Conservation (phyloP, 306 rosid species). For the Rosa persica region DNA sequence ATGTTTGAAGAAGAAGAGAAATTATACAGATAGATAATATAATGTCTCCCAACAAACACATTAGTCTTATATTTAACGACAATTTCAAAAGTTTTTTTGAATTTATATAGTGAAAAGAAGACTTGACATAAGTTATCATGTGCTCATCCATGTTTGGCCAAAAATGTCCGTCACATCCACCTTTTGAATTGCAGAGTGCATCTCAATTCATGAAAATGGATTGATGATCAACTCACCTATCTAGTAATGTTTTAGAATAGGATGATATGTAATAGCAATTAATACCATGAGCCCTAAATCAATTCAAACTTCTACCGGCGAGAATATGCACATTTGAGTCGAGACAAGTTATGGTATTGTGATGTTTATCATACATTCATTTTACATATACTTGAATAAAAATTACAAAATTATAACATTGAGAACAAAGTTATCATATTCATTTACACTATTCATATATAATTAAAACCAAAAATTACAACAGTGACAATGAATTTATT, state of each 20-base stretch:
- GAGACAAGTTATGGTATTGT: no score
- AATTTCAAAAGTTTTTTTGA: neutral
- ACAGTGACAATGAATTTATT: no score
- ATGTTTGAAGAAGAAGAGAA: neutral
- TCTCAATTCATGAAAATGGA: neutral
- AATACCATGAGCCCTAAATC: no score
- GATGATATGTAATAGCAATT: neutral
- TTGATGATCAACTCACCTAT: neutral
- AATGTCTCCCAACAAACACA: constrained; percentile 4
- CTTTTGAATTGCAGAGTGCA: neutral
- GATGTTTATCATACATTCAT: no score
- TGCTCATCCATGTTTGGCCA: constrained; percentile 12
- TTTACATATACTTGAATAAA: no score
- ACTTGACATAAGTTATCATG: neutral
- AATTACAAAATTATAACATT: no score
- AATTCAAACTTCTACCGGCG: no score
- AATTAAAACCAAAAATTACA: no score
- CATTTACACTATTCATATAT: no score
- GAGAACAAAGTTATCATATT: no score
- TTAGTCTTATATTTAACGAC: neutral
- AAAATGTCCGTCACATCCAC: constrained; percentile 8
- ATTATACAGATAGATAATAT: neutral
- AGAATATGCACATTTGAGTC: no score
- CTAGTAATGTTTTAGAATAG: neutral
- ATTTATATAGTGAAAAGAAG: neutral